Base-by-base conservation (phyloP, 2,329 filamentous ascomycete genomes). In the Botrytis squamosa region DNA sequence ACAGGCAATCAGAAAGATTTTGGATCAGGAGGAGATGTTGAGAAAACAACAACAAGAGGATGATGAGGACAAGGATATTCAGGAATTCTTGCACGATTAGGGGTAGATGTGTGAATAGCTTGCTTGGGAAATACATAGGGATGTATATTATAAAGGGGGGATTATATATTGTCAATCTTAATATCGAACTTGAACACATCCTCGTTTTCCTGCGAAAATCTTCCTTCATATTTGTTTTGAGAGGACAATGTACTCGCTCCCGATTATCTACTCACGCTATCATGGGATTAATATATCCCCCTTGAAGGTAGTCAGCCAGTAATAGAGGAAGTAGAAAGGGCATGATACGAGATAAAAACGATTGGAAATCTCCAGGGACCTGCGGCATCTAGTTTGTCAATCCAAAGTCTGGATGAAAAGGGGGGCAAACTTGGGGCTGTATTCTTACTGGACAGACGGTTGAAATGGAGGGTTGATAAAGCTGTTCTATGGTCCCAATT, bases 1-100 rank as follows among this genome's bases (percentile, higher is more conserved):
- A 79, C 86, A 88, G 77, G 86, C 92, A 81, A 84, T 92, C 75
- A 90, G 89, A 85, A 87, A 89, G 80, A 81, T 92, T 79, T 82
- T 93, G 75, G 89, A 90, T 78, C 87, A 86, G 66, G 85, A 89
- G 77, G 91, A 92, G 83, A 73, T 78, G 77, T 77, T 78, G 75
- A 85, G 88, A 83, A 82, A 83, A 79, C 82, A 88, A 77, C 84
- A 86, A 77, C 86, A 89, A 78, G 89, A 91, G 77, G 88, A 91
- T 74, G 86, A 92, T 77, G 89, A 91, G 75, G 91, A 93, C 81
- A 91, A 92, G 83, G 91, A 94, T 81, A 91, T 95, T 77, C 88
- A 90, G 80, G 90, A 94, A 82, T 89, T 91, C 78, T 82, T 94
- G 81, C 86, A 88, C 78, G 86, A 89, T 80, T 87, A 83, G 60